Percentiles rank a stretch among this genome's conserved stretches.
Conservation (phyloP, 83 land plant species). For the Thuja plicata region DNA sequence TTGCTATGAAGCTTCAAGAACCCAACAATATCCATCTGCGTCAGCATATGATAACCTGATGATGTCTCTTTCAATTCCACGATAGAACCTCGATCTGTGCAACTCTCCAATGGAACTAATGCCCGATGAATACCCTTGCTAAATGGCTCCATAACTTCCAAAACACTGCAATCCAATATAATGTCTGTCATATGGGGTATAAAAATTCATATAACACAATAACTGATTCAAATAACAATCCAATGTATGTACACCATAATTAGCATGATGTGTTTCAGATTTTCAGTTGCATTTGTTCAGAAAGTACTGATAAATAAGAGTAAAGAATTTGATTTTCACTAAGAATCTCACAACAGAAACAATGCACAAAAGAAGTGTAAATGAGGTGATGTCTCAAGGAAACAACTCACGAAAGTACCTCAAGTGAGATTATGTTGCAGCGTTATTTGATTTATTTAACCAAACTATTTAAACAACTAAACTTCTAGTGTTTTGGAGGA, state of each 20-base stretch:
- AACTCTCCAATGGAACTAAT: constrained; percentile 66
- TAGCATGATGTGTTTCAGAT: no score
- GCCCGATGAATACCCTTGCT: constrained; percentile 94
- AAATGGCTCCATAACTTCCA: constrained; percentile 84
- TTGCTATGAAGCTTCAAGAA: constrained; percentile 43
- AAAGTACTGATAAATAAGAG: neutral
- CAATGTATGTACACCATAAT: no score
- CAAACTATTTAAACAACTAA: neutral
- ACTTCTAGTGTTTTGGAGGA: neutral
- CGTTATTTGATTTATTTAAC: neutral
- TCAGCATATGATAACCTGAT: constrained; percentile 77
- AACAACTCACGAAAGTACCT: no score
- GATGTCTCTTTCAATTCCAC: constrained; percentile 73
- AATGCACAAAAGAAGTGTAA: neutral
- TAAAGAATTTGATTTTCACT: neutral
- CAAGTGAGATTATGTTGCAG: neutral
- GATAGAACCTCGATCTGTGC: constrained; percentile 40
- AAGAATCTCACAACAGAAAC: neutral
- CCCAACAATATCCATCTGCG: constrained; percentile 79
- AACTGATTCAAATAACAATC: neutral
- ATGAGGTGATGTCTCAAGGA: neutral
- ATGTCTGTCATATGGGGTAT: no score
- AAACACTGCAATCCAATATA: constrained; percentile 42
- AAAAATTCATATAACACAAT: no score
- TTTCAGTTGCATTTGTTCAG: neutral